These are phyloP conservation scores for Sclerotinia nivalis DNA, from an alignment of 2,329 filamentous ascomycete species.

Conservation along the genomic window DNA sequence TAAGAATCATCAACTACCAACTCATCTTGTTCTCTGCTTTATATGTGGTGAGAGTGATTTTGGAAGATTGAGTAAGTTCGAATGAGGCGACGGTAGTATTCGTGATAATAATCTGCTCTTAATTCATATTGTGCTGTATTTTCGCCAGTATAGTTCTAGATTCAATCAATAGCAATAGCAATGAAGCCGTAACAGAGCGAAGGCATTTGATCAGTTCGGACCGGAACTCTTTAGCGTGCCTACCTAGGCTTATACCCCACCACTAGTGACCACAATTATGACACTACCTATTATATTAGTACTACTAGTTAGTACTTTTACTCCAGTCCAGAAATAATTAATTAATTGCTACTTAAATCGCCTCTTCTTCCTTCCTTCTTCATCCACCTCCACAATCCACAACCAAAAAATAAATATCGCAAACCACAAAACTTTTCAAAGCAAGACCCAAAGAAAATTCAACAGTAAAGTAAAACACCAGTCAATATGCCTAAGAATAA, in stretches of 20 bases:
- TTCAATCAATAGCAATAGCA: background rate
- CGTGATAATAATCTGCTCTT: background rate
- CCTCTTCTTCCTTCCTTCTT: background rate
- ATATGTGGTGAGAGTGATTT: too few relatives aligned
- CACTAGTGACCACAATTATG: constrained; percentile 5
- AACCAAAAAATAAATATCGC: background rate
- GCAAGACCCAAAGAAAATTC: constrained; percentile 3
- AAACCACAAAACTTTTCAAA: background rate
- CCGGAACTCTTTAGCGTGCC: background rate
- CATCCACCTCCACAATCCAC: background rate
- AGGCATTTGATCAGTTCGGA: background rate
- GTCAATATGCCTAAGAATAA: constrained; percentile 95
- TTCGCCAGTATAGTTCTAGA: background rate
- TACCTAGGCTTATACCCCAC: background rate
- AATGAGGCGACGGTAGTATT: background rate
- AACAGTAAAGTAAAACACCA: constrained; percentile 24
- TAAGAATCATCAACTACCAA: background rate
- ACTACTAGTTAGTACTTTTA: too few relatives aligned
- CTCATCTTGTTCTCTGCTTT: too few relatives aligned
- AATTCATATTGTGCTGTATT: background rate
- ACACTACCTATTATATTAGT: background rate
- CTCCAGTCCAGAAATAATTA: constrained; percentile 7
- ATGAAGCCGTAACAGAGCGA: constrained; percentile 5
- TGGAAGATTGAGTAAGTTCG: background rate
- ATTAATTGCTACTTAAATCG: background rate